phyloP scores from a whole-genome alignment of 2,329 filamentous ascomycete genomes.

The Pseudocercospora fuligena region DNA sequence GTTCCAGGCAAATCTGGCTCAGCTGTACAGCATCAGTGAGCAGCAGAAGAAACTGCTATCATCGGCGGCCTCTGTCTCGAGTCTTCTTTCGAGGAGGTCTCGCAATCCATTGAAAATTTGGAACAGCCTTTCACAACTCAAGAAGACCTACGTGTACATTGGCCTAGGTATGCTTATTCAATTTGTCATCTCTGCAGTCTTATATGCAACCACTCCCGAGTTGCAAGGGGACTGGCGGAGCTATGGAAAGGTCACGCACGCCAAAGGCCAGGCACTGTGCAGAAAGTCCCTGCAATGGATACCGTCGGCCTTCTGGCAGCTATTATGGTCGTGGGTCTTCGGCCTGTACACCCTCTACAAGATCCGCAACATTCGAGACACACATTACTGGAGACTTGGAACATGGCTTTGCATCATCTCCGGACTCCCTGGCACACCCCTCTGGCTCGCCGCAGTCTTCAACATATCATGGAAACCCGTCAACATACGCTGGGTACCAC shows the following conservation, averaged over 20 bases:
- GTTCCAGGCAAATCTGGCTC: conserved; percentile 68
- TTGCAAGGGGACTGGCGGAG: conserved; percentile 35
- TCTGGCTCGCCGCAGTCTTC: conserved; percentile 66
- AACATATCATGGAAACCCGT: conserved; percentile 53
- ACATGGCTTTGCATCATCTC: conserved; percentile 59
- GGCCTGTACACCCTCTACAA: conserved; percentile 67
- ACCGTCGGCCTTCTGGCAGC: conserved; percentile 68
- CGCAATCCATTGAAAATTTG: conserved; percentile 44
- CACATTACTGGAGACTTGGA: conserved; percentile 69
- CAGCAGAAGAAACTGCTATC: conserved; percentile 29
- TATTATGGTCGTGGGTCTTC: conserved; percentile 66
- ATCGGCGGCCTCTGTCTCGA: conserved; percentile 18
- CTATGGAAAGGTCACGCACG: conserved; percentile 29
- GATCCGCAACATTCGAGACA: conserved; percentile 65
- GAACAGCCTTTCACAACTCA: conserved; percentile 48
- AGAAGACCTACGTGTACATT: conserved; percentile 57
- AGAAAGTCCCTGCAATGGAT: conserved; percentile 61
- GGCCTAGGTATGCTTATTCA: conserved; percentile 59
- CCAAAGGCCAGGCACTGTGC: conserved; percentile 33
- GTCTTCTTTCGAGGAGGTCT: background rate
- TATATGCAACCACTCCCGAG: conserved; percentile 26
- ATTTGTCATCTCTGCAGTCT: conserved; percentile 31
- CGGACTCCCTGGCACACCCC: conserved; percentile 65
- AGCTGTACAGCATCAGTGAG: conserved; percentile 53
- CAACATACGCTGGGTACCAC: conserved; percentile 63